Base-by-base conservation (phyloP, 495 filamentous ascomycete species). In the Podospora pseudoanserina region DNA sequence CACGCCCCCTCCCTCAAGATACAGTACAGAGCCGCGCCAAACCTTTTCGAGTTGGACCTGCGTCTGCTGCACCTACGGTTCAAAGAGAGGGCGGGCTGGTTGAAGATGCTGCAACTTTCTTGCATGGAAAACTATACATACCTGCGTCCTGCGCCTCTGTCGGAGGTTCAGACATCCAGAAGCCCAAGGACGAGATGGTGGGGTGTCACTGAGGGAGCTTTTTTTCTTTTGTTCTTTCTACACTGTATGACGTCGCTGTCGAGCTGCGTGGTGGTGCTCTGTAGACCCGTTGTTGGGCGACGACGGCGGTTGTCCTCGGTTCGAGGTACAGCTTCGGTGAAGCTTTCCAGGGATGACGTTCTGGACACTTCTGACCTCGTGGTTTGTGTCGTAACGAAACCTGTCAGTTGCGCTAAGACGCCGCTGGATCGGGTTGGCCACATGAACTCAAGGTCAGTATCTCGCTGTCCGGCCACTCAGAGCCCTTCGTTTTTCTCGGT, bases 21-120 rank as follows among this genome's bases (percentile, higher is more conserved):
- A 32, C 64, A 60, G n/a, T 67, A n/a, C 13, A 32, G 30, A 67
- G 63, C 70, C 66, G 70, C 70, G 74, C 70, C 69, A 78, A 73
- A 70, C 76, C 71, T 30, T 62, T 67, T 78, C 62, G 68, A 71
- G 73, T 73, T 49, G 77, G 74, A 79, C 74, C 73, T 79, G 77
- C 77, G 66, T 76, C 72, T 69, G 27, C 70, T 69, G 63, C 54
- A 44, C 26, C 64, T 61, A 32, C 68, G 30, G 20, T 9, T 7
- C 16, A 53, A 53, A 58, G 34, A 23, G 56, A 34, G 23, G 57
- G 57, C 60, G 67, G 27, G 62, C 30, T 13, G 39, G 39, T 49
- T 16, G 39, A 49, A 5, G 39, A 49, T 49, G 9, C 39, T 49
- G 2, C 39, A 6, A 11, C 9, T 49, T 49, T 11, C 39, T 49